phyloP scores from a whole-genome alignment of 2,329 filamentous ascomycete species.

The Cladosporium sp. region DNA sequence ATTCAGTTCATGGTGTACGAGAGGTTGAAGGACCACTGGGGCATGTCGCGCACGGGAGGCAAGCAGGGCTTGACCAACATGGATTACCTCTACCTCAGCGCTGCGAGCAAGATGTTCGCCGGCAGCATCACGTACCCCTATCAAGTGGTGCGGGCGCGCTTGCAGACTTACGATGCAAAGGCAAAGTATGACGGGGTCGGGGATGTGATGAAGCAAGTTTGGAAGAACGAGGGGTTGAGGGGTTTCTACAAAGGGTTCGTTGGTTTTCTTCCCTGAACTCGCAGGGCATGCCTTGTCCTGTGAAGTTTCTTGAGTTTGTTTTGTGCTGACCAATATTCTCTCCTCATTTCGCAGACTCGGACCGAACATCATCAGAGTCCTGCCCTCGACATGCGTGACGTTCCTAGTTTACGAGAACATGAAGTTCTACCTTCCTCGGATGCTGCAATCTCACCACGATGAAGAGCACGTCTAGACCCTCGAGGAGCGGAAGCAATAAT shows the following conservation, averaged over 20 bases:
- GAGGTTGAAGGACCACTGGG: conserved; percentile 60
- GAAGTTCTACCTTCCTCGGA: conserved; percentile 60
- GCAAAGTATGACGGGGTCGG: conserved; percentile 66
- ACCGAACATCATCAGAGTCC: conserved; percentile 82
- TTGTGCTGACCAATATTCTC: background rate
- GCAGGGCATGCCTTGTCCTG: background rate
- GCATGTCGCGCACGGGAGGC: conserved; percentile 32
- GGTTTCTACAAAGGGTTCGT: conserved; percentile 82
- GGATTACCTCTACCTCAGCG: conserved; percentile 78
- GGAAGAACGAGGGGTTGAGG: conserved; percentile 69
- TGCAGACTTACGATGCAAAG: conserved; percentile 86
- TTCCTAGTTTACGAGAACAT: conserved; percentile 97
- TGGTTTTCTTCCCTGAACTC: no score
- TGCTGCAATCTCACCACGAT: conserved; percentile 1
- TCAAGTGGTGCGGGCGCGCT: conserved; percentile 80
- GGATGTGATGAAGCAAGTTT: conserved; percentile 71
- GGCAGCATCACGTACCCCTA: conserved; percentile 92
- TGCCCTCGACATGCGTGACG: conserved; percentile 94
- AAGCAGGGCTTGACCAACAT: conserved; percentile 57
- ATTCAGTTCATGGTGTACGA: conserved; percentile 98
- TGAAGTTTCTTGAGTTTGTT: background rate
- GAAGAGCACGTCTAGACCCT: no score
- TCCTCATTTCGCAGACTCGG: conserved; percentile 53
- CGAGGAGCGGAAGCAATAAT: no score
- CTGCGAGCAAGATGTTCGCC: conserved; percentile 78